Evolutionary conservation across 2,329 filamentous ascomycete species (phyloP), one percentile per base, ranked within the genome.

Genomic region (Pleomassaria siparia): DNA sequence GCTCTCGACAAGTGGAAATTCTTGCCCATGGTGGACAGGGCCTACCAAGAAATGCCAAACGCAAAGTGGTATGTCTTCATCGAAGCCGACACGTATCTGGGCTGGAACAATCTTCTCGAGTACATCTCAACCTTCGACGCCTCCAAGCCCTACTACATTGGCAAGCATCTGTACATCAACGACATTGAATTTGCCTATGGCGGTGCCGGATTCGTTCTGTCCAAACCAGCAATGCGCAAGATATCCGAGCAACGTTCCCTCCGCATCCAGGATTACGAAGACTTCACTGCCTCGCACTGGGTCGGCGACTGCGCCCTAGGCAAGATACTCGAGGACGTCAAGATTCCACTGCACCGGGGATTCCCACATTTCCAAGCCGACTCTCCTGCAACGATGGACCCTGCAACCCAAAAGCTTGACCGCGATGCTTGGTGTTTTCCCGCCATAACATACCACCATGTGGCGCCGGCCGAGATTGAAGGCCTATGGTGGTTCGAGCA

Each of bases 1-100:
- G 75, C 72, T 46, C 67, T 82, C 26, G 80, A 82, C 55, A 82
- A 82, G 58, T 82, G 78, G 78, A 82, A 82, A 62, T 81, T 81
- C 55, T 69, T 82, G 21, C 80, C 80, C 5, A 75, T 81, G 69
- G 74, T 79, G 6, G 75, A 79, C 50, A 72, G 77, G 50, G 75
- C 78, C 1, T 69, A 74, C 33, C 50, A 62, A 15, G 44, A 66
- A 40, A 65, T 64, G 50, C 66, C 68, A 2, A 53, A 62, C 35
- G 64, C 64, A 9, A 70, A 70, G 49, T 72, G 68, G 69, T 72
- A 53, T 43, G 62, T 72, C 46, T 70, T 72, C 53, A 63, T 71
- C 29, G 69, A 72, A 49, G 57, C 65, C 3, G 69, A 72, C 49
- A 70, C 69, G 2, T 68, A 62, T 51, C 51, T 72, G 2, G 60